phyloP scores from a whole-genome alignment of 2,329 filamentous ascomycete genomes.

The Raffaelea ambrosiae region DNA sequence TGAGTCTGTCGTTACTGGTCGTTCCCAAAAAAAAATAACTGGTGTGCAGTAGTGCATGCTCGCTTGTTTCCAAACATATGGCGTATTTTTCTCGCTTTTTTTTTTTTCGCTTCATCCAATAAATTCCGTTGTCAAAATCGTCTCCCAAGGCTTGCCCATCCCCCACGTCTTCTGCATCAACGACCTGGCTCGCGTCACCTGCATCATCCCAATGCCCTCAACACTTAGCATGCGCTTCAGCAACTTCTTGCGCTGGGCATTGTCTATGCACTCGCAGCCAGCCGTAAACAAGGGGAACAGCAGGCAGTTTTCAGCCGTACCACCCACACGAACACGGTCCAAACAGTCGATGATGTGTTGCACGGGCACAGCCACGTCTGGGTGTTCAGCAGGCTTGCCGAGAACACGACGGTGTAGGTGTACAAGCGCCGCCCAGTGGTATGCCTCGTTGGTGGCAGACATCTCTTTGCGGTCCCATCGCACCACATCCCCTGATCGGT shows the following conservation, averaged over 20 bases:
- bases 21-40: too few relatives aligned
- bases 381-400: slow-evolving; percentile 46
- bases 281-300: slow-evolving; percentile 79
- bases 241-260: slow-evolving; percentile 48
- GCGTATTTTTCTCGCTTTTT: too few relatives aligned
- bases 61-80: too few relatives aligned
- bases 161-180: slow-evolving; percentile 65
- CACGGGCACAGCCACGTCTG: slow-evolving; percentile 55
- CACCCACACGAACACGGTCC: slow-evolving; percentile 52
- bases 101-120: slow-evolving; percentile 56
- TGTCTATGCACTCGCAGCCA: slow-evolving; percentile 60
- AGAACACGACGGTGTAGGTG: slow-evolving; percentile 69
- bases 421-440: slow-evolving; percentile 70
- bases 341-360: slow-evolving; percentile 55
- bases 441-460: slow-evolving; percentile 65
- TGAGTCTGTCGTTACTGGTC: too few relatives aligned
- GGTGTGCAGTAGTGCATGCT: too few relatives aligned
- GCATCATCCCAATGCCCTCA: slow-evolving; percentile 67
- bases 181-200: slow-evolving; percentile 54
- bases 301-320: slow-evolving; percentile 64
- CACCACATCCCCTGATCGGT: slow-evolving; percentile 39
- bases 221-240: slow-evolving; percentile 57
- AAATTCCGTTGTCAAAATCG: slow-evolving; percentile 57
- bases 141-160: slow-evolving; percentile 60
- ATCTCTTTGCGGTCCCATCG: slow-evolving; percentile 56